Evolutionary conservation across 176 grass and related monocot genomes (phyloP).

Genomic region (Oryza punctata): DNA sequence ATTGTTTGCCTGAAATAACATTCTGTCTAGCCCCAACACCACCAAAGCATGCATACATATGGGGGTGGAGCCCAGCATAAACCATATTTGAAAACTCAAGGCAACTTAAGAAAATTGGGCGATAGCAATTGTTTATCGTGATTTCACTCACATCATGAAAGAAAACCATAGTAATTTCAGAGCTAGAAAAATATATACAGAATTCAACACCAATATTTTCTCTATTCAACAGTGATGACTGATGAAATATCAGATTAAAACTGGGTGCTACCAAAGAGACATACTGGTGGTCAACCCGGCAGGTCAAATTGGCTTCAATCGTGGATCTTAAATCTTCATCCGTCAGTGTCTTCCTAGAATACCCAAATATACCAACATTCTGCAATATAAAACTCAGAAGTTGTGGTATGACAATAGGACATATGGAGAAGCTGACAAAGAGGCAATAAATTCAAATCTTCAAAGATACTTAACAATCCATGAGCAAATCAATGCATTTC

Average conservation of each 20-base stretch:
- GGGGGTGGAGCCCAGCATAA: background rate
- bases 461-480: background rate
- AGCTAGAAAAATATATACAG: background rate
- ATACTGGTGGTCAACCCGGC: conserved; percentile 94
- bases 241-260: conserved; percentile 17
- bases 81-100: background rate
- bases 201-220: background rate
- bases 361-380: conserved; percentile 97
- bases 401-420: conserved; percentile 9
- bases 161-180: background rate
- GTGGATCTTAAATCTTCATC: conserved; percentile 80
- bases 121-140: background rate
- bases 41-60: background rate
- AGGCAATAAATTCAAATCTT: background rate
- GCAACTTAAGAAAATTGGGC: background rate
- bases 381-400: conserved; percentile 46
- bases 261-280: conserved; percentile 35
- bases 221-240: background rate
- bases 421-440: background rate
- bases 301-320: conserved; percentile 87
- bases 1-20: background rate
- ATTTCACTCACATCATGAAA: background rate
- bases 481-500: background rate
- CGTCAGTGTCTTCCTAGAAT: conserved; percentile 77
- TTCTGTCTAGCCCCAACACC: background rate